Evolutionary conservation across 768 basidiomycete genomes (phyloP), one percentile per base, ranked within the genome.

Genomic region (Antrodiella citrinella): DNA sequence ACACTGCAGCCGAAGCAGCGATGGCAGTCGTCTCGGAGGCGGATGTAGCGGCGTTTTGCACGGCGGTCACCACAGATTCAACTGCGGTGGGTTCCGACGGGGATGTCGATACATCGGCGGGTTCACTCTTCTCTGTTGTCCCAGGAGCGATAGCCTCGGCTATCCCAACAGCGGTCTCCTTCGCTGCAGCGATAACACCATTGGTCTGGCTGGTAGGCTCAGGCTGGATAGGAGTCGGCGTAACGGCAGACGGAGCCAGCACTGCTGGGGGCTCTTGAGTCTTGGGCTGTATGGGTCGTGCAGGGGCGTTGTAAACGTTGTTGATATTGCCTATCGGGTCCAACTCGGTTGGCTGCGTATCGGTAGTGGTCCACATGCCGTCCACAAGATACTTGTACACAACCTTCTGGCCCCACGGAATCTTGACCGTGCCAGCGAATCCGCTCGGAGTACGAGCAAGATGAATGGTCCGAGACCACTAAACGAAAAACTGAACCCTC

Each of bases 311-410:
- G 55, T 77, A 75, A 47, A 86, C 67, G 62, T 90, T 87, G 65
- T 91, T 91, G 18, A 81, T 61, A 64, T 83, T 84, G 13, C 86
- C 87, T 19, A 68, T 66, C 7, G 64, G 62, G 58, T 90, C 86
- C 1, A 66, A 60, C 64, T 86, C 84, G 47, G 77, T 79, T 4
- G 82, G 80, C 50, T 72, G 72, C 52, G 73, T 72, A 26, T 74
- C 71, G 44, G 72, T 71, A 44, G 73, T 71, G 44, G 69, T 57
- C 87, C 86, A 91, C 52, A 65, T 58, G 26, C 81, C 82, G 61
- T 91, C 89, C 48, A 91, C 86, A 62, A 90, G 70, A 62, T 80
- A 91, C 66, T 91, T 91, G 78, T 85, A 91, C 4, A 69, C 59
- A 50, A 86, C 68, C 58, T 79, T 83, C 45, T 76, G 61, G 44